Base-by-base conservation (phyloP, 805 yeast genomes). In the Cyberlindnera nakhonratchasimensis region DNA sequence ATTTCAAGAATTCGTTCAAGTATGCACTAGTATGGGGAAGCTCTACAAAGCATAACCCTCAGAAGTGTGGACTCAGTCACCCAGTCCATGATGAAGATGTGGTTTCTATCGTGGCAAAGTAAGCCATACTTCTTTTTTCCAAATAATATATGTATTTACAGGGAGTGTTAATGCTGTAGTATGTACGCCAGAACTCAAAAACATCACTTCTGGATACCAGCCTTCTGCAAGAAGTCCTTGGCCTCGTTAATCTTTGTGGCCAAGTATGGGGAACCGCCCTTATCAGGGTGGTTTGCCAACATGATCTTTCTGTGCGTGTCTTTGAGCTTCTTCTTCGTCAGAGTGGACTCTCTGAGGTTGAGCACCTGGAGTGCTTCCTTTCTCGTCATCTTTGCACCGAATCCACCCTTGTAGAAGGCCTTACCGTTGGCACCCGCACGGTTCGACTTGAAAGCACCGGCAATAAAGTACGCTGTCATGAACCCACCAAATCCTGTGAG, bases 11-110 rank as follows among this genome's bases (percentile, higher is more conserved):
- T 50, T 87, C 85, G 57, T 91, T 93, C 72, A 87, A 89, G 62
- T 89, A 90, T 61, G 98, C 98, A 1, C 66, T 89, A 57, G 96
- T 91, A 6, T 91, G 98, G 97, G 99, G 99, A 0, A 80, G 90
- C 1, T 82, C 95, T 35, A 85, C 97, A 6, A 93, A 93, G 62
- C 96, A 88, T 60, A 86, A 91, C 26, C 98, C 98, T 4, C 99
- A 91, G 59, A 91, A 91, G 60, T 91, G 98, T 71, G 98, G 99
- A 0, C 69, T 91, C 43, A 76, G 61, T 48, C 99, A 91, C 61
- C 69, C 70, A 28, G 82, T 93, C 12, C 79, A 86, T 53, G 98
- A 91, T 60, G 97, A 90, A 59, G 99, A 91, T 61, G 99, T 91
- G 14, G 91, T 93, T 18, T 82, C 93, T 38, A 79, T 91, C 43